phyloP scores from a whole-genome alignment of 2,329 filamentous ascomycete species.

The Didymella pinodella region DNA sequence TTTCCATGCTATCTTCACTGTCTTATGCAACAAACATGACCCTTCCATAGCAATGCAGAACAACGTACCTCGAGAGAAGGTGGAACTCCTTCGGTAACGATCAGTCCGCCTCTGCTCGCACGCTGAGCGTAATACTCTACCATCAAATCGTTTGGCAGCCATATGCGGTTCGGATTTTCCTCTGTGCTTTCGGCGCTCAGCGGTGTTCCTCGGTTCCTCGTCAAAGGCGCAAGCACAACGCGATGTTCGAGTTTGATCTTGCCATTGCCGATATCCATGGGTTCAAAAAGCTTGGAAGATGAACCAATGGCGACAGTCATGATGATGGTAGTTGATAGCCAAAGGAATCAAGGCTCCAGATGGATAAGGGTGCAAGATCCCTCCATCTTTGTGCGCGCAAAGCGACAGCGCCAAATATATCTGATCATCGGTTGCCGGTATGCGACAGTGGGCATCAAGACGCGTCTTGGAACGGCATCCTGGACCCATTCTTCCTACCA shows the following conservation, averaged over 20 bases:
- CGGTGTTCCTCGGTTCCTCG: conserved; percentile 55
- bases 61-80: conserved; percentile 55
- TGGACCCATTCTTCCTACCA: conserved; percentile 1
- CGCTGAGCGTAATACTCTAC: conserved; percentile 62
- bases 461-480: conserved; percentile 1
- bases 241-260: conserved; percentile 45
- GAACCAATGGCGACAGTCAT: conserved; percentile 13
- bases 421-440: conserved; percentile 13
- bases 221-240: conserved; percentile 47
- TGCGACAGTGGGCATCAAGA: conserved; percentile 12
- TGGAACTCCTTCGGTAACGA: conserved; percentile 65
- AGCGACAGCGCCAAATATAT: conserved; percentile 3
- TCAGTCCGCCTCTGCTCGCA: conserved; percentile 60
- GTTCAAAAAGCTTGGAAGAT: conserved; percentile 47
- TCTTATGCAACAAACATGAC: not conserved
- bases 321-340: not conserved
- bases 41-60: not conserved
- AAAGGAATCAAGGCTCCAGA: not conserved
- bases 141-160: conserved; percentile 54
- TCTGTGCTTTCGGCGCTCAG: conserved; percentile 49
- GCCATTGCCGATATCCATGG: conserved; percentile 45
- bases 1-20: not conserved
- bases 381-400: not conserved
- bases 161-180: conserved; percentile 58
- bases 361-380: not conserved